Evolutionary conservation across 768 basidiomycete genomes (phyloP).

Genomic region (Podaxis sp.): DNA sequence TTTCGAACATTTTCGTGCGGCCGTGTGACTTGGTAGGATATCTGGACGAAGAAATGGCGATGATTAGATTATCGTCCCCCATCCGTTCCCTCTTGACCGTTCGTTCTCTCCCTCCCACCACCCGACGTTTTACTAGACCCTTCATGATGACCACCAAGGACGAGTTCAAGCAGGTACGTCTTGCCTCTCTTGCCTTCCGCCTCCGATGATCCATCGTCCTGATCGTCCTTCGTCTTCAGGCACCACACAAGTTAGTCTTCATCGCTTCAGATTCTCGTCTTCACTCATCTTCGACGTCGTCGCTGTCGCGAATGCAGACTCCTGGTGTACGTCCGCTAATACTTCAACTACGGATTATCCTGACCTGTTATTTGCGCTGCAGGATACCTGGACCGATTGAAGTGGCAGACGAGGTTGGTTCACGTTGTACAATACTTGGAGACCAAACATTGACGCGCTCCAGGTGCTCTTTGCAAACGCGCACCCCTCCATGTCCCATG

Average conservation of each 20-base stretch:
- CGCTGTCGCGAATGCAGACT: constrained; percentile 35
- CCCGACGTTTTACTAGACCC: background rate
- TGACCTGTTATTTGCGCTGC: constrained; percentile 10
- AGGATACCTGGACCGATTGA: constrained; percentile 70
- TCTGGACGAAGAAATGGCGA: background rate
- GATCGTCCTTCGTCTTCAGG: constrained; percentile 18
- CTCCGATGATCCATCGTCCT: background rate
- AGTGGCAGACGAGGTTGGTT: constrained; percentile 56
- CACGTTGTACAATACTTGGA: background rate
- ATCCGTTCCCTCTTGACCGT: constrained; percentile 3
- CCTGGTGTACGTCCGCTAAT: constrained; percentile 41
- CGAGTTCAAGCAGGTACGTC: constrained; percentile 12
- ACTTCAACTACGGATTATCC: constrained; percentile 13
- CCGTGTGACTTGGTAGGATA: constrained; percentile 8
- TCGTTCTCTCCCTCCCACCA: background rate
- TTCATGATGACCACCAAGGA: constrained; percentile 11
- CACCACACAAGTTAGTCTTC: constrained; percentile 37
- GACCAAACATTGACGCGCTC: background rate
- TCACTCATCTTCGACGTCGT: constrained; percentile 16
- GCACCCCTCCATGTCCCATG: constrained; percentile 85
- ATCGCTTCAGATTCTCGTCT: background rate
- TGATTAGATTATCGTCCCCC: constrained; percentile 11
- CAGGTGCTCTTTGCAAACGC: constrained; percentile 81
- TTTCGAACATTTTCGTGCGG: background rate
- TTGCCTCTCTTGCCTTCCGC: background rate